Evolutionary conservation across 2,329 filamentous ascomycete species (phyloP).

Genomic region (Cladosporium velox): DNA sequence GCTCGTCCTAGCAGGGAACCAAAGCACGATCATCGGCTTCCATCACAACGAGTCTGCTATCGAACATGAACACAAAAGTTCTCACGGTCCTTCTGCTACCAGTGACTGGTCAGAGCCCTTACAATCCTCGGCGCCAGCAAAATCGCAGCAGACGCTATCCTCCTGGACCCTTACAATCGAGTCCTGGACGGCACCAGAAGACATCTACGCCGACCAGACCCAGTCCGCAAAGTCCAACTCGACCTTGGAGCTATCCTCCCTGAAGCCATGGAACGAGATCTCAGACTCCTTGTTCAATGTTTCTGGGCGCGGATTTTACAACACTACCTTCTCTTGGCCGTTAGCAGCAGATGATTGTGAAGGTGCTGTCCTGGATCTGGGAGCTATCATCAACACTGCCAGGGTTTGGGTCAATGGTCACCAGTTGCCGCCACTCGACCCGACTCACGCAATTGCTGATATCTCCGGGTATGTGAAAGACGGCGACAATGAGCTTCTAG

Average conservation of each 20-base stretch:
- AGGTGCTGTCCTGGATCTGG: constrained; percentile 35
- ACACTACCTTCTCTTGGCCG: constrained; percentile 36
- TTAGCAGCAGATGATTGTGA: constrained; percentile 19
- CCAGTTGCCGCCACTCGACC: constrained; percentile 37
- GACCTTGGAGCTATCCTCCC: constrained; percentile 34
- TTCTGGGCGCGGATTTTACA: constrained; percentile 41
- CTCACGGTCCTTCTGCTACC: background rate
- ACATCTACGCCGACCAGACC: constrained; percentile 34
- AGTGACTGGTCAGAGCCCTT: constrained; percentile 14
- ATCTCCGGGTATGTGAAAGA: constrained; percentile 29
- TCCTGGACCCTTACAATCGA: constrained; percentile 44
- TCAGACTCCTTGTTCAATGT: constrained; percentile 33
- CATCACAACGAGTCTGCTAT: constrained; percentile 24
- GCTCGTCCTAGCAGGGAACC: constrained; percentile 42
- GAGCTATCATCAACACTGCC: constrained; percentile 35
- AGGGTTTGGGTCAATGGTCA: constrained; percentile 36
- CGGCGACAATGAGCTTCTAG: constrained; percentile 35
- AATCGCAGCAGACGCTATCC: constrained; percentile 29
- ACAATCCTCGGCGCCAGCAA: background rate
- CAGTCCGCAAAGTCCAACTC: constrained; percentile 32
- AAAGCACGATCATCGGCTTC: constrained; percentile 46
- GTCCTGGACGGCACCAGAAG: constrained; percentile 42
- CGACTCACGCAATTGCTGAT: constrained; percentile 31
- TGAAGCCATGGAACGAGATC: constrained; percentile 42
- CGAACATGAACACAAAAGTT: background rate